Evolutionary conservation across 2,329 filamentous ascomycete species (phyloP).

Genomic region (Myriangium duriaei): DNA sequence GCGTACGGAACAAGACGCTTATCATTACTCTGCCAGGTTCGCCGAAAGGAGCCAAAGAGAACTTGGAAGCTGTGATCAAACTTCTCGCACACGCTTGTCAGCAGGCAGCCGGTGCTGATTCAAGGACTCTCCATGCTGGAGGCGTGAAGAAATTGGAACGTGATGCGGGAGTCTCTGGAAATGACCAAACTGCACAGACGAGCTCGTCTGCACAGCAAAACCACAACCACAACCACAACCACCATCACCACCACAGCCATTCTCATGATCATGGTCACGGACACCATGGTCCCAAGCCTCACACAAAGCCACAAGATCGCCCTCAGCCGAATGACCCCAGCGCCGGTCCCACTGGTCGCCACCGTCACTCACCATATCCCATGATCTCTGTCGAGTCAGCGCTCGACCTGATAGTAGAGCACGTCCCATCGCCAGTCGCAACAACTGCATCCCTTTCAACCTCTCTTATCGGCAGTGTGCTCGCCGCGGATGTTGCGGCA

Average conservation of each 20-base stretch:
- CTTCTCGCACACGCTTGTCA: constrained; percentile 91
- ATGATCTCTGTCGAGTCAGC: constrained; percentile 84
- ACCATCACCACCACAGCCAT: constrained; percentile 25
- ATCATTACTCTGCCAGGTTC: constrained; percentile 88
- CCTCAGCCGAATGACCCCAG: constrained; percentile 47
- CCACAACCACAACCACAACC: constrained; percentile 30
- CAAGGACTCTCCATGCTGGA: constrained; percentile 63
- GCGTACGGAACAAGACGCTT: constrained; percentile 66
- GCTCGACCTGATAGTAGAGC: constrained; percentile 54
- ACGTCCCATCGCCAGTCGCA: constrained; percentile 53
- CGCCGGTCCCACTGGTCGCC: constrained; percentile 52
- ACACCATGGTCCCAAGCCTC: constrained; percentile 49
- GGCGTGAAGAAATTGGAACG: constrained; percentile 73
- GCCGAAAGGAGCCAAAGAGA: constrained; percentile 89
- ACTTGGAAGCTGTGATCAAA: constrained; percentile 76
- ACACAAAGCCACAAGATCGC: constrained; percentile 52
- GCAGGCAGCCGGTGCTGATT: constrained; percentile 74
- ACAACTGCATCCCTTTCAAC: constrained; percentile 49
- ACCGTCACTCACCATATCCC: constrained; percentile 79
- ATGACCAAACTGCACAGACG: constrained; percentile 12
- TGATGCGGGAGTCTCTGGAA: constrained; percentile 53
- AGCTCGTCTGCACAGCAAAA: constrained; percentile 26
- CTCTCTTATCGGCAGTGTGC: constrained; percentile 58
- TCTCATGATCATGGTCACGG: constrained; percentile 40
- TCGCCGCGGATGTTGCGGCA: constrained; percentile 73